phyloP scores from a whole-genome alignment of 768 basidiomycete genomes.

The Lactifluus echinatus region DNA sequence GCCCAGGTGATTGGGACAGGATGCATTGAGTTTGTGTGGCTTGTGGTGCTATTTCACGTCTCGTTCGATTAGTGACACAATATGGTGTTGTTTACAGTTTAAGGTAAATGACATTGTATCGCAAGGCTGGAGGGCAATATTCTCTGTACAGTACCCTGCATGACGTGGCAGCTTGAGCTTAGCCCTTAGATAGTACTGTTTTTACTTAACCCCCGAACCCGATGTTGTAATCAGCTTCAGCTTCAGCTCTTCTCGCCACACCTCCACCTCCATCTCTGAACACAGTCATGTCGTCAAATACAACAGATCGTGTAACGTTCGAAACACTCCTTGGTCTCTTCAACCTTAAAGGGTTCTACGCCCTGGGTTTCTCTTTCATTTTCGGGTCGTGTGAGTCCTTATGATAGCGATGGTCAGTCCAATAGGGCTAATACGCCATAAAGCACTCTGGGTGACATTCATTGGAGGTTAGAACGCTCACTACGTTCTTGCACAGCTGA shows the following conservation, averaged over 20 bases:
- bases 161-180: too few relatives aligned
- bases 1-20: slow-evolving; percentile 21
- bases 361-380: slow-evolving; percentile 51
- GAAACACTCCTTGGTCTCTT: slow-evolving; percentile 21
- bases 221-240: too few relatives aligned
- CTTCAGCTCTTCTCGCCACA: not conserved
- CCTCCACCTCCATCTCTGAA: not conserved
- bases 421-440: not conserved
- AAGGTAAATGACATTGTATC: not conserved
- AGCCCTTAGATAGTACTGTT: too few relatives aligned
- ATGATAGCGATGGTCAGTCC: not conserved
- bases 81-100: not conserved
- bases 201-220: too few relatives aligned
- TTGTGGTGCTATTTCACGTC: not conserved
- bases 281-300: slow-evolving; percentile 18
- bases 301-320: slow-evolving; percentile 17
- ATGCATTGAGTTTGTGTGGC: slow-evolving; percentile 4
- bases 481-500: slow-evolving; percentile 11
- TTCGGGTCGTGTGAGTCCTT: slow-evolving; percentile 59
- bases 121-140: not conserved
- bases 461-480: slow-evolving; percentile 40
- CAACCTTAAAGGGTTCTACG: slow-evolving; percentile 34
- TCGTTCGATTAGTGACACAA: not conserved
- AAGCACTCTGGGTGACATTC: slow-evolving; percentile 55
- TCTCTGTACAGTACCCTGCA: too few relatives aligned